These are phyloP conservation scores for Pichia kluyveri DNA, from an alignment of 805 yeast genomes.

Conservation along the genomic window DNA sequence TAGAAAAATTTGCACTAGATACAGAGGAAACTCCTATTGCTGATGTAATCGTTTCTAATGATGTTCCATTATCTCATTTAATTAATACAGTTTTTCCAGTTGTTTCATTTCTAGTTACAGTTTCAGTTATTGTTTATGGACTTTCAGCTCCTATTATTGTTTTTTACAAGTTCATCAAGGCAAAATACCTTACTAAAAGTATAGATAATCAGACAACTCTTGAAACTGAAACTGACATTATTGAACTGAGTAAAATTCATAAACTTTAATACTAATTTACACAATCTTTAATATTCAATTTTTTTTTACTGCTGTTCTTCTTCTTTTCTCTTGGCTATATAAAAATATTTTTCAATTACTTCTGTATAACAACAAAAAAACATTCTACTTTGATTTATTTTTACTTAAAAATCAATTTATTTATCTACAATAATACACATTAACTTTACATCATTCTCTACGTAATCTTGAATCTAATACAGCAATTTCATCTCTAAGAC, in stretches of 20 bases:
- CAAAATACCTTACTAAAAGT: background rate
- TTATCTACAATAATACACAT: too few species aligned
- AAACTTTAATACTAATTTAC: too few species aligned
- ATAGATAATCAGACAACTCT: too few species aligned
- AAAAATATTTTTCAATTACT: too few species aligned
- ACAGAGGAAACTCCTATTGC: conserved; percentile 23
- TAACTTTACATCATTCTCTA: background rate
- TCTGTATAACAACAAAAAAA: too few species aligned
- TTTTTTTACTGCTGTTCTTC: too few species aligned
- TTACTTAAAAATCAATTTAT: too few species aligned
- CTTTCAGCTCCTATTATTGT: conserved; percentile 47
- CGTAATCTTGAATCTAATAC: conserved; percentile 59
- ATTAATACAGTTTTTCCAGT: conserved; percentile 37
- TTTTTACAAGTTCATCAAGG: conserved; percentile 38
- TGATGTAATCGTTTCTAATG: conserved; percentile 15
- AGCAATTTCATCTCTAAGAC: conserved; percentile 77
- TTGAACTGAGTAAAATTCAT: too few species aligned
- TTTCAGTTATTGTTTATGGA: conserved; percentile 48
- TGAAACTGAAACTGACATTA: too few species aligned
- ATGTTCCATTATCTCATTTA: conserved; percentile 18
- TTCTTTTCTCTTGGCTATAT: too few species aligned
- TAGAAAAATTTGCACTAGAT: conserved; percentile 25
- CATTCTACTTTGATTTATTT: too few species aligned
- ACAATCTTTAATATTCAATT: too few species aligned
- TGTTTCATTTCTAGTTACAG: conserved; percentile 39